phyloP scores from a whole-genome alignment of 768 basidiomycete genomes.

The Strobilomyces echinocephalus region DNA sequence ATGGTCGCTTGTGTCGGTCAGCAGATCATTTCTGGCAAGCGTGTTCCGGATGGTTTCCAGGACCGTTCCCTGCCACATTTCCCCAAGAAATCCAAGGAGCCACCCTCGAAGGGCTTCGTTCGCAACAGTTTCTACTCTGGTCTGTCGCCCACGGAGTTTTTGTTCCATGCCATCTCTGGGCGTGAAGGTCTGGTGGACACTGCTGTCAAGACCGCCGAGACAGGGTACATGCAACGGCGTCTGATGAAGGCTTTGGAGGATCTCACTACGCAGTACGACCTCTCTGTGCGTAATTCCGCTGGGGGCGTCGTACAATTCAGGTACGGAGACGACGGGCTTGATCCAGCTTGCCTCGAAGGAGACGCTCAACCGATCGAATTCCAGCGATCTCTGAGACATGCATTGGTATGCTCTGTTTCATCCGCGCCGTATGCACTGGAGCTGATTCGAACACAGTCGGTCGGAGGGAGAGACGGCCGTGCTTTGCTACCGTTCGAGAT shows the following conservation, averaged over 20 bases:
- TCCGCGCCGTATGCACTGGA: constrained; percentile 2
- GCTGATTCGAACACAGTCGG: constrained; percentile 44
- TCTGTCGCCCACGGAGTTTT: constrained; percentile 87
- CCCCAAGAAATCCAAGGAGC: constrained; percentile 92
- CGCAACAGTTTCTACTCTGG: constrained; percentile 96
- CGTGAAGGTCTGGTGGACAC: constrained; percentile 99
- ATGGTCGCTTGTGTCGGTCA: constrained; percentile 99
- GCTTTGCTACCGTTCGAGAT: constrained; percentile 87
- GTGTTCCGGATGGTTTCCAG: constrained; percentile 98
- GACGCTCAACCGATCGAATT: constrained; percentile 93
- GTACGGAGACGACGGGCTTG: constrained; percentile 96
- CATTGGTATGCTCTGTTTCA: constrained; percentile 46
- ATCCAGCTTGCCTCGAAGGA: constrained; percentile 94
- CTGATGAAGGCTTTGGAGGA: constrained; percentile 99
- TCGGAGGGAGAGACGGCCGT: constrained; percentile 52
- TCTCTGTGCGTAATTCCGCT: constrained; percentile 89
- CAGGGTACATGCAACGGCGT: constrained; percentile 98
- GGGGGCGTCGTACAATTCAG: constrained; percentile 96
- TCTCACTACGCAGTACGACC: constrained; percentile 91
- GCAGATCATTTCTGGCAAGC: constrained; percentile 96
- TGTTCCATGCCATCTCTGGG: constrained; percentile 98
- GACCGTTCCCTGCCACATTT: constrained; percentile 99
- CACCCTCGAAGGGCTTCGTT: constrained; percentile 97
- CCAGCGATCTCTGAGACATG: constrained; percentile 81
- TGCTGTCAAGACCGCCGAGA: constrained; percentile 99